Evolutionary conservation across 371 early-diverging fungal genomes (phyloP).

Genomic region (Mortierella sp.): DNA sequence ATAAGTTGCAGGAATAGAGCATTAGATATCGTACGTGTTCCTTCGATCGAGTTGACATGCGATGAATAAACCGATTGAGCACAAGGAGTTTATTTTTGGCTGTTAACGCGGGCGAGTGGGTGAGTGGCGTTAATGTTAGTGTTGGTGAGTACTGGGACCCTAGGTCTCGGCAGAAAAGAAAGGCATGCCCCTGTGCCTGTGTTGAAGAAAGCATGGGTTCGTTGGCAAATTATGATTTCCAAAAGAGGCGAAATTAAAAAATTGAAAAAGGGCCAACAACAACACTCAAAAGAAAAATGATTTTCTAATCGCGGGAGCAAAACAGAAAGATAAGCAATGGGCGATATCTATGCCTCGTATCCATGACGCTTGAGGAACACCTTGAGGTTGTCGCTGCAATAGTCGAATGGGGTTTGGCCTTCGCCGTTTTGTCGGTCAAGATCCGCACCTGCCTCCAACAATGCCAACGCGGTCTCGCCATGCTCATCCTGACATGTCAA

Average conservation of each 20-base stretch:
- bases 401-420: conserved; percentile 63
- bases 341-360: conserved; percentile 22
- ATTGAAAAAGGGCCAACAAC: neutral
- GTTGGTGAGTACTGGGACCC: neutral
- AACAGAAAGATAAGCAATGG: neutral
- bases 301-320: neutral
- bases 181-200: too few relatives aligned
- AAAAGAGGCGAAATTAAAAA: neutral
- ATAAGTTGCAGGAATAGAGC: neutral
- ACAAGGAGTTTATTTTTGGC: conserved; percentile 5
- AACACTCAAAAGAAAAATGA: too few relatives aligned
- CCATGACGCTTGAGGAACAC: conserved; percentile 47
- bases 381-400: conserved; percentile 39
- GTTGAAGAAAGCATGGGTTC: neutral
- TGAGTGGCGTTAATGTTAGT: neutral
- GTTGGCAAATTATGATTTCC: neutral
- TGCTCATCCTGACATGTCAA: conserved; percentile 76
- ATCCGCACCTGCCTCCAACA: conserved; percentile 67
- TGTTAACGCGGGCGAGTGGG: neutral
- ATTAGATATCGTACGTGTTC: neutral
- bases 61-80: neutral
- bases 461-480: conserved; percentile 64
- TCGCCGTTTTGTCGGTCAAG: conserved; percentile 62
- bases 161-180: neutral
- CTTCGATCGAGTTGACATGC: neutral